phyloP scores from a whole-genome alignment of 2,329 filamentous ascomycete genomes.

The Didymella keratinophila region DNA sequence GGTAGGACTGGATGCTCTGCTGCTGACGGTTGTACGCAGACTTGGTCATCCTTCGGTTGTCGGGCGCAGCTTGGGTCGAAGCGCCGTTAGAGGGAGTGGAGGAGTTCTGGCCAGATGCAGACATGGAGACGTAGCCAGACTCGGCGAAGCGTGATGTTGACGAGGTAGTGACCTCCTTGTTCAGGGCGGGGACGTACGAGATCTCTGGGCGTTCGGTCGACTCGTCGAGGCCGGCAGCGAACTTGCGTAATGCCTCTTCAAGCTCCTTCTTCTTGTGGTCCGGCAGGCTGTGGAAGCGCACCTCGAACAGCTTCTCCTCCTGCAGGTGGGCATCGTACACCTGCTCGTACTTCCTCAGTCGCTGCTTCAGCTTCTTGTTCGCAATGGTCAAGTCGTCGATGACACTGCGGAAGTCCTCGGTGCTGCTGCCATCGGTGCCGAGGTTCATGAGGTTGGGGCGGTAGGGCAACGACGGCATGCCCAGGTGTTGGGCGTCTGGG shows the following conservation, averaged over 20 bases:
- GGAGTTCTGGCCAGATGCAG: conserved; percentile 57
- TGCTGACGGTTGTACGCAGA: conserved; percentile 46
- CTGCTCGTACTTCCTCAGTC: conserved; percentile 74
- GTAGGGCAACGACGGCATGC: conserved; percentile 34
- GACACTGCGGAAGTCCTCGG: conserved; percentile 79
- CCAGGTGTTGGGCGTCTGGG: conserved; percentile 42
- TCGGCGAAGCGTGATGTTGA: conserved; percentile 61
- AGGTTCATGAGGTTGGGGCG: conserved; percentile 51
- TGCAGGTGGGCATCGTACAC: conserved; percentile 71
- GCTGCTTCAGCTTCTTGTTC: conserved; percentile 79
- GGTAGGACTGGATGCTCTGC: conserved; percentile 70
- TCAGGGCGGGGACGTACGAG: conserved; percentile 56
- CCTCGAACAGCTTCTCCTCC: conserved; percentile 82
- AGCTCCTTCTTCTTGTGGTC: conserved; percentile 77
- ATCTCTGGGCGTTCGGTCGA: conserved; percentile 30
- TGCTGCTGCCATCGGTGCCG: conserved; percentile 63
- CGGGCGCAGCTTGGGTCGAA: conserved; percentile 34
- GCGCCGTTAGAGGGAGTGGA: conserved; percentile 45
- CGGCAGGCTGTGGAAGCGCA: conserved; percentile 78
- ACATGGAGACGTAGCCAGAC: conserved; percentile 70
- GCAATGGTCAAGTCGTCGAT: conserved; percentile 88
- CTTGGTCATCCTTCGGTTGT: conserved; percentile 39
- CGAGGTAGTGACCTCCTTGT: conserved; percentile 66
- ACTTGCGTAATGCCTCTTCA: conserved; percentile 75
- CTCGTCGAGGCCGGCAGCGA: conserved; percentile 69